These are phyloP conservation scores for Lecanicillium sp. DNA, from an alignment of 2,329 filamentous ascomycete species.

Conservation along the genomic window DNA sequence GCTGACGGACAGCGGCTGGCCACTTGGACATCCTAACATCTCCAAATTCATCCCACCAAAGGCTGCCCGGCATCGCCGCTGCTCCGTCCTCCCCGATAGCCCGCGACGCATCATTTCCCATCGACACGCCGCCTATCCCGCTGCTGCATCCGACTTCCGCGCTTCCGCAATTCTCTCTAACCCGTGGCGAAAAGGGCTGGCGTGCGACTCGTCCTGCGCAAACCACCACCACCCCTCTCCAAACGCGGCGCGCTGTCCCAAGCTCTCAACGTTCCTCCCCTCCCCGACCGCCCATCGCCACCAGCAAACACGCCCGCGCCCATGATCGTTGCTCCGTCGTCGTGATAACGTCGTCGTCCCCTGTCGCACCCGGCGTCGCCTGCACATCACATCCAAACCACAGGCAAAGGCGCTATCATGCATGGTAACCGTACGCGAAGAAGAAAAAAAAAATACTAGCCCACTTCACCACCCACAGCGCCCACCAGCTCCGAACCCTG, in stretches of 20 bases:
- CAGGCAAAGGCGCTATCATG: slow-evolving; percentile 10
- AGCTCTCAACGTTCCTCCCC: background rate
- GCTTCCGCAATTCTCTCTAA: no score
- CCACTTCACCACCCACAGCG: background rate
- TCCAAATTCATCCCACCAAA: background rate
- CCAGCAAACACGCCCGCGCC: background rate
- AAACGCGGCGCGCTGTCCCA: no score
- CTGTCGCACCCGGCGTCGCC: background rate
- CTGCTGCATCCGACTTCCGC: background rate
- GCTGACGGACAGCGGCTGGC: background rate
- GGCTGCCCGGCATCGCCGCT: background rate
- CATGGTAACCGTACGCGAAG: slow-evolving; percentile 10
- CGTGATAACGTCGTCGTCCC: background rate
- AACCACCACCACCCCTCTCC: no score
- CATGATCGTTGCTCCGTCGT: background rate
- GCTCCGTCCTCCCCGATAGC: background rate
- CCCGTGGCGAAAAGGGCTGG: no score
- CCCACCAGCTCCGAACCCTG: background rate
- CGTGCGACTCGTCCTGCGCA: no score
- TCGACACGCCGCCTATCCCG: no score
- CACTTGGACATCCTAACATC: background rate
- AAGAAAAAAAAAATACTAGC: background rate
- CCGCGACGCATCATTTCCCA: no score
- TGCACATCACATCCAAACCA: background rate
- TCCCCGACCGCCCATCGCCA: background rate